Conservation (phyloP, 2,329 filamentous ascomycete species). For the Periglandula ipomoeae region DNA sequence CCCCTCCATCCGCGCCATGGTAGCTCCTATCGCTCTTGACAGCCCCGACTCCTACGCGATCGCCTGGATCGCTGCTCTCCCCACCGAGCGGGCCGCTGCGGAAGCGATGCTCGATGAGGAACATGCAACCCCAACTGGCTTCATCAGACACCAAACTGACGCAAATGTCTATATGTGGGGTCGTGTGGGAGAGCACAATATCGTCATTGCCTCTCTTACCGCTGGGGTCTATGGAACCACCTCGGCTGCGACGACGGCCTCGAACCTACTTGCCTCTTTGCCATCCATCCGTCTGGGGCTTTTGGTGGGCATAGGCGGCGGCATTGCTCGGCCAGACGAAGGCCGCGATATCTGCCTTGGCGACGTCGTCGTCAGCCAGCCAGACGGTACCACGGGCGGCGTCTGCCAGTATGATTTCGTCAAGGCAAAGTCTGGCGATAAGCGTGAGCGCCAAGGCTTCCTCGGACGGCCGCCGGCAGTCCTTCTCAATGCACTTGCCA, state of each 20-base stretch:
- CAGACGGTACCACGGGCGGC: slow-evolving; percentile 3
- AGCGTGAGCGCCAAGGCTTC: slow-evolving; percentile 3
- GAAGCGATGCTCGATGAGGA: slow-evolving; percentile 13
- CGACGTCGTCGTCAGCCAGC: slow-evolving; percentile 12
- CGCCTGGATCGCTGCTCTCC: slow-evolving; percentile 13
- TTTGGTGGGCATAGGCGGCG: slow-evolving; percentile 10
- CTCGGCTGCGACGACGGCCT: slow-evolving; percentile 9
- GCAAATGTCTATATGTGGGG: no score
- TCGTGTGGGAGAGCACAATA: slow-evolving; percentile 13
- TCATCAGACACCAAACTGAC: slow-evolving; percentile 8
- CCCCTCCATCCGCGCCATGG: slow-evolving; percentile 3
- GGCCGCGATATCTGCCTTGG: slow-evolving; percentile 12
- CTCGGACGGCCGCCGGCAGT: slow-evolving; percentile 2
- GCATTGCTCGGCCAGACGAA: slow-evolving; percentile 7
- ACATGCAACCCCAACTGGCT: slow-evolving; percentile 4
- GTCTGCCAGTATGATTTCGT: slow-evolving; percentile 12
- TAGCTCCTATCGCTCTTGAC: slow-evolving; percentile 1
- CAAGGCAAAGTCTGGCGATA: slow-evolving; percentile 7
- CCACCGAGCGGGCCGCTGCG: slow-evolving; percentile 12
- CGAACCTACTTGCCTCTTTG: slow-evolving; percentile 8
- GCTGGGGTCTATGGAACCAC: slow-evolving; percentile 7
- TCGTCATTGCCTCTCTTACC: slow-evolving; percentile 12
- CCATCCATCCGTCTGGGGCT: slow-evolving; percentile 10
- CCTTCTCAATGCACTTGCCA: slow-evolving; percentile 4
- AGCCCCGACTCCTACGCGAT: slow-evolving; percentile 12